Conservation (phyloP, 2,329 filamentous ascomycete species). For the Colletotrichum higginsianum region DNA sequence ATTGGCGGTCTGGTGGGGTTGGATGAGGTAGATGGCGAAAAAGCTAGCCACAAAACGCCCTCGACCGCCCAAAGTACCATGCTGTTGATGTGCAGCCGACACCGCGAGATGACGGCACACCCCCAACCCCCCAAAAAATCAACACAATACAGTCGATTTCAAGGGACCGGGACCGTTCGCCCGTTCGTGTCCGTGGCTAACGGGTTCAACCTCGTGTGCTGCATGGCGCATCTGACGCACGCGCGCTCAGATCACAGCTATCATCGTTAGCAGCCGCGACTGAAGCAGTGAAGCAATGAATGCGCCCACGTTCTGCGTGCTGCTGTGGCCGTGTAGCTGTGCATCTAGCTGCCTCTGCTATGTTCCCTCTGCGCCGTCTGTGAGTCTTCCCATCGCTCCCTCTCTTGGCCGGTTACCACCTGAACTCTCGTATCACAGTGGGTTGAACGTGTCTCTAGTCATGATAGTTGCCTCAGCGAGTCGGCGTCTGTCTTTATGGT, state of each 20-base stretch:
- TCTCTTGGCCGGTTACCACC: background rate
- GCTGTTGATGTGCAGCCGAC: constrained; percentile 1
- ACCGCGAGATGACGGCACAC: constrained; percentile 19
- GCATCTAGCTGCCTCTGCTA: no score
- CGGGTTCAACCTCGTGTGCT: constrained; percentile 7
- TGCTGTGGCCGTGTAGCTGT: background rate
- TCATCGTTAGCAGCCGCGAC: no score
- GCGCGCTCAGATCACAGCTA: constrained; percentile 4
- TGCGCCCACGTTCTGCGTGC: background rate
- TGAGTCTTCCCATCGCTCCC: background rate
- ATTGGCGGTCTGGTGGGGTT: constrained; percentile 39
- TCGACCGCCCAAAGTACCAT: constrained; percentile 13
- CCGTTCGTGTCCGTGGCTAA: constrained; percentile 5
- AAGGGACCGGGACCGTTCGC: background rate
- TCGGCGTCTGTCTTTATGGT: background rate
- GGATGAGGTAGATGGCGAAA: constrained; percentile 43
- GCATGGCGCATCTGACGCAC: background rate
- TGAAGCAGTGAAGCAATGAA: no score
- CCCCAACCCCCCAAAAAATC: background rate
- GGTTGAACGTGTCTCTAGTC: background rate
- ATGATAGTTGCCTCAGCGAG: background rate
- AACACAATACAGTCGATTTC: background rate
- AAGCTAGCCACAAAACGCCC: constrained; percentile 27
- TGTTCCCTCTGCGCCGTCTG: background rate
- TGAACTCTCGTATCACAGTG: background rate